A percentile compares a stretch with the other conserved stretches of the same genome.
Evolutionary conservation across 345 rosid species (phyloP).

Genomic region (Eucalyptus sideroxylon): DNA sequence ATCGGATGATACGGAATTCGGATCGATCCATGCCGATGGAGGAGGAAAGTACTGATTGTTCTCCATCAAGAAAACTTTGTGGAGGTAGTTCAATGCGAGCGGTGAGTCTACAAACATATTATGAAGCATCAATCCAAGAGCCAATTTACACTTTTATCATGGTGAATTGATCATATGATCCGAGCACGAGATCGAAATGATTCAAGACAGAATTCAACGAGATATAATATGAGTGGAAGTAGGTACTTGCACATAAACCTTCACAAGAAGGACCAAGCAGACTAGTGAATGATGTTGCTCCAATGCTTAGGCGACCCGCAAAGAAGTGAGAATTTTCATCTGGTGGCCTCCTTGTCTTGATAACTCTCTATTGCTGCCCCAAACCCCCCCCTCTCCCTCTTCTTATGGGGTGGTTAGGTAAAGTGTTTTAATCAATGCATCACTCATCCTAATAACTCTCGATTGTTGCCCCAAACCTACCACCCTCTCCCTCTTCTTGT

Average conservation of each 20-base stretch:
- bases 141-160: not conserved
- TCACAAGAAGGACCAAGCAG: not conserved
- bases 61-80: not conserved
- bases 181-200: not conserved
- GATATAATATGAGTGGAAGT: not conserved
- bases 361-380: too few relatives aligned
- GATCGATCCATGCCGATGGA: not conserved
- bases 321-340: too few relatives aligned
- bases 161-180: not conserved
- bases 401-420: too few relatives aligned
- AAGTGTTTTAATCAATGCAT: too few relatives aligned
- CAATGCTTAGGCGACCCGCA: too few relatives aligned
- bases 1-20: not conserved
- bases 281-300: not conserved
- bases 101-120: not conserved
- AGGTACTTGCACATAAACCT: not conserved
- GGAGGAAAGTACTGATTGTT: not conserved
- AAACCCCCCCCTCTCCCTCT: too few relatives aligned
- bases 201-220: not conserved
- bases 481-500: too few relatives aligned
- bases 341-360: accelerated
- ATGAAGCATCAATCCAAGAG: not conserved
- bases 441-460: too few relatives aligned
- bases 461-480: too few relatives aligned
- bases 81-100: not conserved